These are phyloP conservation scores for Boletus sensibilis DNA, from an alignment of 768 basidiomycete genomes.

Conservation along the genomic window DNA sequence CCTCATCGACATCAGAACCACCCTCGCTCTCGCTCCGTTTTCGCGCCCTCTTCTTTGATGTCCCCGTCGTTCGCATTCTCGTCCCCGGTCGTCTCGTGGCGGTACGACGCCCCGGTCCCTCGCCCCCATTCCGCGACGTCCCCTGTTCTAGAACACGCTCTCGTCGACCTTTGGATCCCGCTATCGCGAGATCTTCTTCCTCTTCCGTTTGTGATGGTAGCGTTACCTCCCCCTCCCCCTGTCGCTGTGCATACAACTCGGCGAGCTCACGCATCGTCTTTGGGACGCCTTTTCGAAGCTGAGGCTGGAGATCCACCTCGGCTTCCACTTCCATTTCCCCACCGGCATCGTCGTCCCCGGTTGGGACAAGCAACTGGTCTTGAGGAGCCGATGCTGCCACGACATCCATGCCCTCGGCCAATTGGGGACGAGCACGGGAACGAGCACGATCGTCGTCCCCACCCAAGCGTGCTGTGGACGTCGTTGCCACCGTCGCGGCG, in stretches of 20 bases:
- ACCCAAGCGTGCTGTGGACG: background rate
- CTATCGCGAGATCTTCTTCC: background rate
- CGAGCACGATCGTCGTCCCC: background rate
- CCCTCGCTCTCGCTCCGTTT: conserved; percentile 24
- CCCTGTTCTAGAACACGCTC: conserved; percentile 3
- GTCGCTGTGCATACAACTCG: conserved; percentile 30
- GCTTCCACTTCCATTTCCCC: conserved; percentile 14
- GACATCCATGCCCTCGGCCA: background rate
- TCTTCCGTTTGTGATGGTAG: conserved; percentile 25
- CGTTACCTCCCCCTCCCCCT: conserved; percentile 1
- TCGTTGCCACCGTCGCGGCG: conserved; percentile 4
- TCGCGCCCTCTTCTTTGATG: conserved; percentile 27
- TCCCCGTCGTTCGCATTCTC: conserved; percentile 10
- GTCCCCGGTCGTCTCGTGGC: background rate
- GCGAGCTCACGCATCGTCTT: conserved; percentile 69
- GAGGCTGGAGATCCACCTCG: conserved; percentile 17
- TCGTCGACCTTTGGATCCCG: background rate
- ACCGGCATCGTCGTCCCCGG: conserved; percentile 8
- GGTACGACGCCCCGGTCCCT: conserved; percentile 11
- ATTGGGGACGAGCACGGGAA: background rate
- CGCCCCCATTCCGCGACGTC: background rate
- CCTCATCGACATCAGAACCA: conserved; percentile 25
- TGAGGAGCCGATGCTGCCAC: conserved; percentile 2
- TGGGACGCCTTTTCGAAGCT: conserved; percentile 31
- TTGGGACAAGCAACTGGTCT: conserved; percentile 3